These are phyloP conservation scores for Cercospora sesami DNA, from an alignment of 2,329 filamentous ascomycete species.

Conservation along the genomic window DNA sequence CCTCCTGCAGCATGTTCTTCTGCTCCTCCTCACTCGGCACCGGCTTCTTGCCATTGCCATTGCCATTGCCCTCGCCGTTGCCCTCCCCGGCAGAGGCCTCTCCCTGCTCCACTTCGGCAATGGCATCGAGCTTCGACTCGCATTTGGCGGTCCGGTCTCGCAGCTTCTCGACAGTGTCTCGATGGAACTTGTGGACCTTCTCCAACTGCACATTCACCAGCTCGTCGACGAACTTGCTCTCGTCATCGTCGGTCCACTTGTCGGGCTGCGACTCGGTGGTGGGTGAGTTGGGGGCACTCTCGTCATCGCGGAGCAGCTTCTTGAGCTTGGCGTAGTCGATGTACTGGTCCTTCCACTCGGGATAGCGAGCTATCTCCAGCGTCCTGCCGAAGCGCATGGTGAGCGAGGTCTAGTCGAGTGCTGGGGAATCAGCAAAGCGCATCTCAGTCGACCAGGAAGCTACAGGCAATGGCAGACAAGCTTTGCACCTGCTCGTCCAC, in stretches of 20 bases:
- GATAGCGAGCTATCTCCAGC: conserved; percentile 74
- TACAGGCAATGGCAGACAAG: neutral
- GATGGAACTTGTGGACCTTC: conserved; percentile 89
- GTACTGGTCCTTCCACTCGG: conserved; percentile 89
- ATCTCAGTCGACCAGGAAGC: neutral
- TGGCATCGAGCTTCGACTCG: conserved; percentile 63
- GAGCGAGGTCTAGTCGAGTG: neutral
- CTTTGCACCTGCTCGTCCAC: neutral
- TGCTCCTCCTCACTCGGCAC: conserved; percentile 45
- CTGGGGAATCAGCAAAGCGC: neutral
- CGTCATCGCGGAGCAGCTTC: conserved; percentile 73
- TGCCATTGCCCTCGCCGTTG: conserved; percentile 15
- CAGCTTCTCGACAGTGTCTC: conserved; percentile 75
- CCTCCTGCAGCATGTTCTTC: conserved; percentile 62
- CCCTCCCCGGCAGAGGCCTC: conserved; percentile 34
- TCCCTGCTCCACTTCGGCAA: conserved; percentile 44
- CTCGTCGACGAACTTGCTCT: conserved; percentile 91
- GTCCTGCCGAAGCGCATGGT: conserved; percentile 92
- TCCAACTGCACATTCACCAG: conserved; percentile 92
- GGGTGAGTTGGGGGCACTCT: conserved; percentile 46
- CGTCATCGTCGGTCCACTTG: conserved; percentile 88
- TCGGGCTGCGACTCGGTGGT: conserved; percentile 54
- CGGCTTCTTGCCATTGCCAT: conserved; percentile 41
- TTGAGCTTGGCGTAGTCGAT: conserved; percentile 96
- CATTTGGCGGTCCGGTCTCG: conserved; percentile 75